These are phyloP conservation scores for Pichia sporocuriosa DNA, from an alignment of 805 yeast species.

Conservation along the genomic window DNA sequence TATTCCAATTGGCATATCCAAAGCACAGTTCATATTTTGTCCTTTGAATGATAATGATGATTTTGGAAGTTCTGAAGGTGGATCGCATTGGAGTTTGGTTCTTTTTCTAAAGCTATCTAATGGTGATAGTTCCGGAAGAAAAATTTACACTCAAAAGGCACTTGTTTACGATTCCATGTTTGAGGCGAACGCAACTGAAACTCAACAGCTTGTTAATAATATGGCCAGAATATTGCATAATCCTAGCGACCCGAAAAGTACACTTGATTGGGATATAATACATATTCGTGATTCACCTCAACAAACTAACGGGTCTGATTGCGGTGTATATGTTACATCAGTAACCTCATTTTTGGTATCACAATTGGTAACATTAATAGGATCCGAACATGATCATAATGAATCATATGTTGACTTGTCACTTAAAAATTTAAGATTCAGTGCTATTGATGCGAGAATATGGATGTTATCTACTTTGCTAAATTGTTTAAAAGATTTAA, in stretches of 20 bases:
- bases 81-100: conserved; percentile 67
- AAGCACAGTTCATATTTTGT: conserved; percentile 48
- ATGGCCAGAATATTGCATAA: conserved; percentile 23
- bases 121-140: conserved; percentile 8
- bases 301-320: conserved; percentile 59
- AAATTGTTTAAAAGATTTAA: conserved; percentile 21
- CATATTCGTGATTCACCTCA: conserved; percentile 37
- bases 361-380: conserved; percentile 27
- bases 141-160: conserved; percentile 40
- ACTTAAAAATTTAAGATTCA: conserved; percentile 35
- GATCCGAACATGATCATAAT: conserved; percentile 9
- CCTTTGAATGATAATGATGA: conserved; percentile 66
- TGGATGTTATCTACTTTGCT: conserved; percentile 34
- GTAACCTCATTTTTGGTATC: conserved; percentile 31
- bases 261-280: conserved; percentile 3
- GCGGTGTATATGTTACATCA: conserved; percentile 45
- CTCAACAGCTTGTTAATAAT: conserved; percentile 29
- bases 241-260: conserved; percentile 14
- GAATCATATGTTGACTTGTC: conserved; percentile 4
- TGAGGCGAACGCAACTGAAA: conserved; percentile 34
- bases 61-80: conserved; percentile 47
- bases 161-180: conserved; percentile 56
- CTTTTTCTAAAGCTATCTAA: conserved; percentile 29
- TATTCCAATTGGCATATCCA: conserved; percentile 36
- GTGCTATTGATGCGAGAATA: conserved; percentile 43